Conservation (phyloP, 441 rosid genomes). For the Croton laevigatus region DNA sequence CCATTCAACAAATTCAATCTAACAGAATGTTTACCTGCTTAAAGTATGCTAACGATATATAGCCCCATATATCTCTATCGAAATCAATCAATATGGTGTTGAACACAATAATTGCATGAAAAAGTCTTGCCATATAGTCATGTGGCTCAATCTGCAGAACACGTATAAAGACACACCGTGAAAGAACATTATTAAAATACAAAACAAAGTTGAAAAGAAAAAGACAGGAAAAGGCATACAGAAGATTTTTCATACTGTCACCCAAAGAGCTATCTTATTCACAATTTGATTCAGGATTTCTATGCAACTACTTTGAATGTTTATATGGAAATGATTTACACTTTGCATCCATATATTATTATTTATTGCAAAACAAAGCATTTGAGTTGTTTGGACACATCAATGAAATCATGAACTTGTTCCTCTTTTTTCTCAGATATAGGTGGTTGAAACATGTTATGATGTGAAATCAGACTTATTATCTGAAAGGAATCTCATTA, state of each 20-base stretch:
- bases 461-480: background rate
- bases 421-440: background rate
- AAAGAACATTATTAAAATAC: conserved; percentile 1
- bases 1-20: background rate
- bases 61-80: conserved; percentile 88
- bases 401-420: background rate
- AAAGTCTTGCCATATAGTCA: conserved; percentile 91
- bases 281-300: background rate
- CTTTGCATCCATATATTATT: background rate
- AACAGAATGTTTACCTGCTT: conserved; percentile 61
- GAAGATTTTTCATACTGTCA: background rate
- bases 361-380: background rate
- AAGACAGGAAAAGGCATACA: background rate
- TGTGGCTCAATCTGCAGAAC: conserved; percentile 86
- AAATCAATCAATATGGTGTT: conserved; percentile 86
- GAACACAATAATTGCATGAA: conserved; percentile 58
- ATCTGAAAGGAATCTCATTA: background rate
- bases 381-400: background rate
- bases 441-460: background rate
- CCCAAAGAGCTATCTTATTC: background rate
- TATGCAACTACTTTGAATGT: background rate
- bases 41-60: conserved; percentile 78
- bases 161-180: conserved; percentile 8
- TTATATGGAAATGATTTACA: background rate
- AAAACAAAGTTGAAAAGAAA: background rate